Conservation (phyloP, 257 asterid species). For the Knoxia roxburghii region DNA sequence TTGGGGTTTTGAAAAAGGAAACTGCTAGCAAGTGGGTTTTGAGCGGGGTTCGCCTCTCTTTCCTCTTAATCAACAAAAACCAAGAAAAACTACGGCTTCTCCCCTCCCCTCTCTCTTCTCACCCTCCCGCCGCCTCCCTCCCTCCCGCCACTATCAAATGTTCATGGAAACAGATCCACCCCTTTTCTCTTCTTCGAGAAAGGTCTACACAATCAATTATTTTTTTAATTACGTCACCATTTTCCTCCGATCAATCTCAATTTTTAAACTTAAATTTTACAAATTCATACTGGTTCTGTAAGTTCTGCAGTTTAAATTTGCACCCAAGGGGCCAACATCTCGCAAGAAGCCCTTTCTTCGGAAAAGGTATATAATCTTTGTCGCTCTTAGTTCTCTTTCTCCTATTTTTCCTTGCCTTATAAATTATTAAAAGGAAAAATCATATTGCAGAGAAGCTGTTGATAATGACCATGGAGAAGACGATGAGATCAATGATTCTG, state of each 20-base stretch:
- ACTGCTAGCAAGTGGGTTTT: too few relatives aligned
- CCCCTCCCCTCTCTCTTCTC: too few relatives aligned
- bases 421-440: not conserved
- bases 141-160: too few relatives aligned
- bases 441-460: conserved; percentile 25
- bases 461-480: conserved; percentile 18
- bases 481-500: conserved; percentile 17
- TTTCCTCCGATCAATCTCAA: not conserved
- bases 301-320: conserved; percentile 39
- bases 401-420: not conserved
- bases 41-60: too few relatives aligned
- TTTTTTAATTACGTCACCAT: not conserved
- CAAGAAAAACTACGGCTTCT: too few relatives aligned
- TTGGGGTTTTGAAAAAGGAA: too few relatives aligned
- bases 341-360: conserved; percentile 21
- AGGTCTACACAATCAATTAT: conserved; percentile 29
- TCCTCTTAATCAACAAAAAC: too few relatives aligned
- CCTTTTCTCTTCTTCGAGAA: conserved; percentile 31
- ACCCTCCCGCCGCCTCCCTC: too few relatives aligned
- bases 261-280: not conserved
- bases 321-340: conserved; percentile 54
- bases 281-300: not conserved
- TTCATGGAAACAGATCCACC: conserved; percentile 56
- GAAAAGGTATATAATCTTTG: conserved; percentile 1
- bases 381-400: not conserved